Evolutionary conservation across 2,329 filamentous ascomycete species (phyloP).

Genomic region (Blastomyces gilchristii): DNA sequence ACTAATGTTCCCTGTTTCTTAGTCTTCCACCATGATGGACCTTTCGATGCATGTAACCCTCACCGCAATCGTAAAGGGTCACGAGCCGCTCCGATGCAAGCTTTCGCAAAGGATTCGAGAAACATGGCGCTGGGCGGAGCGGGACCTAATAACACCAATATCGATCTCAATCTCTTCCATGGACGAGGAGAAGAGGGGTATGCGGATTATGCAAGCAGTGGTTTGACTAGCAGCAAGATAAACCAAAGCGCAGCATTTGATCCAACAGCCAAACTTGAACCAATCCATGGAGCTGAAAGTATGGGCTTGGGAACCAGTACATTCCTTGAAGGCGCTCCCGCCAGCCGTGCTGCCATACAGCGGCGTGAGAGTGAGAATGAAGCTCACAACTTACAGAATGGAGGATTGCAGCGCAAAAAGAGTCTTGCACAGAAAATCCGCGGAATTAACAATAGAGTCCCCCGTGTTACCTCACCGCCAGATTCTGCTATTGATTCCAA

Average conservation of each 20-base stretch:
- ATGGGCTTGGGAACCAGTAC: constrained; percentile 86
- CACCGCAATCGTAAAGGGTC: constrained; percentile 81
- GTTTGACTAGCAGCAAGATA: constrained; percentile 31
- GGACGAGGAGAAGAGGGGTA: constrained; percentile 80
- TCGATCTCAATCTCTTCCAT: constrained; percentile 82
- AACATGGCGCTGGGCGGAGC: constrained; percentile 88
- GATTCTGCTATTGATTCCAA: constrained; percentile 31
- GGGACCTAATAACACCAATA: constrained; percentile 68
- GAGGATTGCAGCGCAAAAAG: constrained; percentile 76
- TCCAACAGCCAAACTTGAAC: constrained; percentile 54
- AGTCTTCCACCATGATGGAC: constrained; percentile 97
- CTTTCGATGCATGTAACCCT: constrained; percentile 92
- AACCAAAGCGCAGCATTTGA: constrained; percentile 47
- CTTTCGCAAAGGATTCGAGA: constrained; percentile 81
- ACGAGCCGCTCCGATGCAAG: constrained; percentile 83
- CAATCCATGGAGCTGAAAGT: constrained; percentile 74
- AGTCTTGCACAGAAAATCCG: constrained; percentile 87
- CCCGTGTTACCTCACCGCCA: constrained; percentile 47
- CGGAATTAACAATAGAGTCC: constrained; percentile 59
- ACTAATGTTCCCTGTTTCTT: constrained; percentile 1
- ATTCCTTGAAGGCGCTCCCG: constrained; percentile 88
- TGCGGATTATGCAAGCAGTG: constrained; percentile 55
- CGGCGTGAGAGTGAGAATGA: constrained; percentile 62
- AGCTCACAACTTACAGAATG: constrained; percentile 32
- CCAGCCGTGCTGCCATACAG: constrained; percentile 67